Percentiles rank a stretch among this genome's conserved stretches.
These are phyloP conservation scores for Entomortierella chlamydospora DNA, from an alignment of 192 early-diverging fungal species.

Conservation along the genomic window DNA sequence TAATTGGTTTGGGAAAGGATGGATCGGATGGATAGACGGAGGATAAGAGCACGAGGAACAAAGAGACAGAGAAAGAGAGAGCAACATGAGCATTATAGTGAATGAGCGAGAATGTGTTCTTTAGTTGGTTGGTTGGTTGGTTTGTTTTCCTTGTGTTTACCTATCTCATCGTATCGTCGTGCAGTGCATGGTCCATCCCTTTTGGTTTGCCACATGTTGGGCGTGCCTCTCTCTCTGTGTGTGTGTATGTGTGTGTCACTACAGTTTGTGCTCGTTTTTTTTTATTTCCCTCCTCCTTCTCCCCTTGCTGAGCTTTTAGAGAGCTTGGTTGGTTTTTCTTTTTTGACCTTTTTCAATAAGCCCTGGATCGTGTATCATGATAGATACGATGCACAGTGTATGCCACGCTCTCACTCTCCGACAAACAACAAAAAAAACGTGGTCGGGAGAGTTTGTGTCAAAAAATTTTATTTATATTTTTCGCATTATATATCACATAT, in stretches of 20 bases:
- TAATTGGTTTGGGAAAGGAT: too few species aligned
- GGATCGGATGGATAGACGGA: neutral
- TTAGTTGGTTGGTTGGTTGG: too few species aligned
- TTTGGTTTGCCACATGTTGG: slow-evolving; percentile 44
- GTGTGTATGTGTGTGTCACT: slow-evolving; percentile 8
- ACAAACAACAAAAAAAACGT: slow-evolving; percentile 27
- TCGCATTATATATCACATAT: neutral
- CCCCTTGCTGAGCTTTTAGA: neutral
- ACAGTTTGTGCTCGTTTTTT: neutral
- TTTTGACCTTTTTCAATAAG: neutral
- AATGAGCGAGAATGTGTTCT: neutral
- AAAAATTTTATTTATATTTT: slow-evolving; percentile 14
- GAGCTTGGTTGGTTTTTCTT: slow-evolving; percentile 14
- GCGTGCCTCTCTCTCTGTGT: slow-evolving; percentile 16
- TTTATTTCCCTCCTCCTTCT: slow-evolving; percentile 1
- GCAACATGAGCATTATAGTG: neutral
- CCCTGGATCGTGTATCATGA: neutral
- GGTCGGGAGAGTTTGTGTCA: slow-evolving; percentile 17
- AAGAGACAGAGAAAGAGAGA: slow-evolving; percentile 1
- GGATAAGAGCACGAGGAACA: slow-evolving; percentile 9
- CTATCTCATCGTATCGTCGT: neutral
- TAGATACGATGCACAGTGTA: neutral
- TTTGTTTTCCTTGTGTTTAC: slow-evolving; percentile 3
- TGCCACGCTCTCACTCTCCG: slow-evolving; percentile 17
- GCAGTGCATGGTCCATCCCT: slow-evolving; percentile 39